Evolutionary conservation across 164 flowering plant genomes (phyloP).

Genomic region (Vitis vinifera): ASM3070453v1 NC_081822.1:9487001-9487500

Average conservation of each 20-base stretch:
- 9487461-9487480: no score
- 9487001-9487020: no score
- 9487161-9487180: conserved; percentile 37
- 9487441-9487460: no score
- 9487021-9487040: conserved; percentile 2
- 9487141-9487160: conserved; percentile 43
- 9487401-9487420: no score
- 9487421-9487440: no score
- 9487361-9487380: background rate
- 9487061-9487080: background rate
- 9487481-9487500: no score
- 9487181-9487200: conserved; percentile 33
- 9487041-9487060: background rate
- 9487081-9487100: background rate
- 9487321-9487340: conserved; percentile 8
- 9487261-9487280: conserved; percentile 40
- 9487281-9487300: conserved; percentile 13
- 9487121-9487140: conserved; percentile 49
- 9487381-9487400: no score
- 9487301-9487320: conserved; percentile 7
- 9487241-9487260: conserved; percentile 30
- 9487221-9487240: conserved; percentile 34
- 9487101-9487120: conserved; percentile 16
- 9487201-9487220: conserved; percentile 40
- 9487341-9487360: conserved; percentile 19